Conservation (phyloP, 1,139 yeast genomes). For the Casaregolazyma lundiana region DNA sequence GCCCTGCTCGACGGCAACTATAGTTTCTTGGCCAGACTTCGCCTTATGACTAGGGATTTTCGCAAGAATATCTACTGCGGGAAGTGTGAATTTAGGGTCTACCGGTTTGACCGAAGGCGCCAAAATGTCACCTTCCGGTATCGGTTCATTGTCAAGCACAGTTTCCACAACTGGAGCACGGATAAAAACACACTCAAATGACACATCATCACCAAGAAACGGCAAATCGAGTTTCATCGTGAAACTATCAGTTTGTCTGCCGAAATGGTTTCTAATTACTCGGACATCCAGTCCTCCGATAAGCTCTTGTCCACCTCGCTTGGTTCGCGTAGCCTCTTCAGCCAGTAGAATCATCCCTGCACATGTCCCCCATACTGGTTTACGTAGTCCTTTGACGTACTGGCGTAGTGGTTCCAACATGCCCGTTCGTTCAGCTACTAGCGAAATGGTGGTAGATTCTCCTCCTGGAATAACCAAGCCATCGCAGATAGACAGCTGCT, state of each 20-base stretch:
- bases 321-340: constrained; percentile 50
- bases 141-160: constrained; percentile 14
- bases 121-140: constrained; percentile 14
- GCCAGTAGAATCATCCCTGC: constrained; percentile 76
- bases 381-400: constrained; percentile 43
- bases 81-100: constrained; percentile 10
- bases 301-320: constrained; percentile 50
- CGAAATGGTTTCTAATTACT: constrained; percentile 72
- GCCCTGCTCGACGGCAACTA: constrained; percentile 74
- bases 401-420: constrained; percentile 52
- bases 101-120: constrained; percentile 14
- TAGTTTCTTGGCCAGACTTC: constrained; percentile 25
- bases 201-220: constrained; percentile 38
- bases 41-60: constrained; percentile 17
- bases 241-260: constrained; percentile 71
- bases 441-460: constrained; percentile 72
- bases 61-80: constrained; percentile 28
- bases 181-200: constrained; percentile 62
- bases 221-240: constrained; percentile 46
- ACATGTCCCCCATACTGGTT: constrained; percentile 82
- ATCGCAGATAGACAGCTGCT: constrained; percentile 47
- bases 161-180: constrained; percentile 64
- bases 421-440: constrained; percentile 63
- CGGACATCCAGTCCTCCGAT: constrained; percentile 64
- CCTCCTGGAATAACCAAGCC: constrained; percentile 76